Evolutionary conservation across 805 yeast species (phyloP).

Genomic region (Cyberlindnera nakhonratchasimensis): DNA sequence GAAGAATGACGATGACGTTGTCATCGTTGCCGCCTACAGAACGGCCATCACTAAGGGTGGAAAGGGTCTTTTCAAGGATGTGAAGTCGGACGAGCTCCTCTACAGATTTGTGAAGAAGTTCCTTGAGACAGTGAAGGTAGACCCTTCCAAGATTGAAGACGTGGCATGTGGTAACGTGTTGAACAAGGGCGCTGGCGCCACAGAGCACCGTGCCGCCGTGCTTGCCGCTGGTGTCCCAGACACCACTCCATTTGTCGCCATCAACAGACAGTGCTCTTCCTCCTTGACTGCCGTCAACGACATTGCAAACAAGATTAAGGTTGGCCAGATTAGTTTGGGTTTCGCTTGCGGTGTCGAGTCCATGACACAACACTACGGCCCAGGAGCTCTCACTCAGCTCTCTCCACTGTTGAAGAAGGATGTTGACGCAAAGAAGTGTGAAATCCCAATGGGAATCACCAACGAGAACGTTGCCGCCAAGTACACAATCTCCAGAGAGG

Average conservation of each 20-base stretch:
- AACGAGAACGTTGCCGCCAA: constrained; percentile 82
- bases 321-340: constrained; percentile 90
- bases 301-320: constrained; percentile 80
- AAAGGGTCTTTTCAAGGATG: constrained; percentile 80
- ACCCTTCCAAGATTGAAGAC: constrained; percentile 68
- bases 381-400: constrained; percentile 62
- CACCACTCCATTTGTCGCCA: constrained; percentile 70
- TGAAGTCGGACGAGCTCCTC: constrained; percentile 76
- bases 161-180: constrained; percentile 89
- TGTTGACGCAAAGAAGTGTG: constrained; percentile 62
- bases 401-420: constrained; percentile 46
- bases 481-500: constrained; percentile 59
- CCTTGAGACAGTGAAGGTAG: constrained; percentile 48
- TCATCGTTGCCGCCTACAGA: constrained; percentile 84
- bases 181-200: constrained; percentile 91
- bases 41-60: constrained; percentile 89
- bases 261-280: constrained; percentile 94
- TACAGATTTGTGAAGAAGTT: constrained; percentile 60
- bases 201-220: constrained; percentile 89
- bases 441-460: constrained; percentile 95
- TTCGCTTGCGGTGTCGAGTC: constrained; percentile 92
- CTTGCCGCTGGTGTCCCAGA: constrained; percentile 90
- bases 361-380: constrained; percentile 89
- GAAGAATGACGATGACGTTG: constrained; percentile 65
- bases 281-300: constrained; percentile 90